Base-by-base conservation (phyloP, 2,329 filamentous ascomycete genomes). In the Ophiostoma novo-ulmi region DNA sequence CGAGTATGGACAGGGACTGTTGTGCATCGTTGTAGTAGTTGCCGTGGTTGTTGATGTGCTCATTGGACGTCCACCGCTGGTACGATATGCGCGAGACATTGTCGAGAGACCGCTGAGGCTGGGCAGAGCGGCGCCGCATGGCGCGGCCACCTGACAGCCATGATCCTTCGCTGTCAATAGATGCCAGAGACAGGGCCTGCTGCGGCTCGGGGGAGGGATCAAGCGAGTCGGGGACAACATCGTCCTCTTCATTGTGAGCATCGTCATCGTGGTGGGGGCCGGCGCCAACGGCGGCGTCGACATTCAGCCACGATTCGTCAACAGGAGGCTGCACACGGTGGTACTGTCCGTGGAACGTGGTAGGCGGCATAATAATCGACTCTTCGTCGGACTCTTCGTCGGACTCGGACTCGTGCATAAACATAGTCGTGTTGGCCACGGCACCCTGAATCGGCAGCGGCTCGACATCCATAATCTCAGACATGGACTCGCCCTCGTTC, bases 121-220 rank as follows among this genome's bases (percentile, higher is more conserved):
- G 71, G 0, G 77, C 85, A 81, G 75, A 83, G 78, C 73, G 85
- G 83, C 78, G 75, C 44, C 76, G 77, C 22, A 72, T 74, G 0
- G 73, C 78, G 3, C 83, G 79, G 71, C 89, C 89, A 20, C 94
- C 93, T 3, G 93, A 95, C 64, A 99, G 88, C 95, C 95, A 99
- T 0, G 94, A 97, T 5, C 87, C 95, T 81, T 99, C 95, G 0
- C 94, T 97, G 77, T 97, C 95, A 72, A 98, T 92, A 0, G 94
- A 97, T 1, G 93, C 95, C 22, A 98, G 84, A 0, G 94, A 98
- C 78, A 94, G 90, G 39, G 93, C 92, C 77, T 93, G 85, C 77
- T 93, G 85, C 48, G 81, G 85, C 74, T 85, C 89, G 22, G 83
- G 88, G 5, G 85, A 88, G 36, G 81, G 78, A 35, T 82, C 80